Percentiles rank a stretch among this genome's conserved stretches.
phyloP scores from a whole-genome alignment of 2,329 filamentous ascomycete genomes.

The Cryphonectria parasitica region DNA sequence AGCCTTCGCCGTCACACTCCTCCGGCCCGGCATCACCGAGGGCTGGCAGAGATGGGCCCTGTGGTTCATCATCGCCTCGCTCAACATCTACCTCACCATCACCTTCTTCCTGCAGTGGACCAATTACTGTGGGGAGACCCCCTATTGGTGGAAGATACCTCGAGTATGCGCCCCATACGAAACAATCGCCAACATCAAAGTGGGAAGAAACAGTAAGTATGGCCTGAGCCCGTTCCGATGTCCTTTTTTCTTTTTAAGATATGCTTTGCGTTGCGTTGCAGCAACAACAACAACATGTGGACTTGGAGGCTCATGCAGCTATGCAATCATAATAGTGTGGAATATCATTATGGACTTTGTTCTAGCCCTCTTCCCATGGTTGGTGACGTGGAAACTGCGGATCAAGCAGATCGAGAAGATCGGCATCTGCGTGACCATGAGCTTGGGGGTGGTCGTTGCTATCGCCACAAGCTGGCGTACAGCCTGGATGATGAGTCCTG shows the following conservation, averaged over 20 bases:
- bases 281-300: not conserved
- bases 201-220: constrained; percentile 52
- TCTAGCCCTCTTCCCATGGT: constrained; percentile 54
- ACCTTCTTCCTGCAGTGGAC: constrained; percentile 55
- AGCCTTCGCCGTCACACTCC: constrained; percentile 42
- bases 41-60: constrained; percentile 46
- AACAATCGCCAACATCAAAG: constrained; percentile 51
- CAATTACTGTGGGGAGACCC: constrained; percentile 46
- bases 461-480: constrained; percentile 52
- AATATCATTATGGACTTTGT: constrained; percentile 59
- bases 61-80: constrained; percentile 53
- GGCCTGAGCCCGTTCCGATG: not conserved
- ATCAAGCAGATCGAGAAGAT: constrained; percentile 55
- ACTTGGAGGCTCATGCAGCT: not conserved
- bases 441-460: constrained; percentile 50
- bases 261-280: not conserved
- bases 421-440: constrained; percentile 55
- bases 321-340: constrained; percentile 44
- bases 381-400: constrained; percentile 51
- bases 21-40: constrained; percentile 46
- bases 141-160: constrained; percentile 50
- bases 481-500: constrained; percentile 51
- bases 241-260: not conserved
- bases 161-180: constrained; percentile 47
- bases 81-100: constrained; percentile 51